Percentiles rank a stretch among this genome's conserved stretches.
These are phyloP conservation scores for Penicillium decumbens DNA, from an alignment of 2,329 filamentous ascomycete species.

Conservation along the genomic window DNA sequence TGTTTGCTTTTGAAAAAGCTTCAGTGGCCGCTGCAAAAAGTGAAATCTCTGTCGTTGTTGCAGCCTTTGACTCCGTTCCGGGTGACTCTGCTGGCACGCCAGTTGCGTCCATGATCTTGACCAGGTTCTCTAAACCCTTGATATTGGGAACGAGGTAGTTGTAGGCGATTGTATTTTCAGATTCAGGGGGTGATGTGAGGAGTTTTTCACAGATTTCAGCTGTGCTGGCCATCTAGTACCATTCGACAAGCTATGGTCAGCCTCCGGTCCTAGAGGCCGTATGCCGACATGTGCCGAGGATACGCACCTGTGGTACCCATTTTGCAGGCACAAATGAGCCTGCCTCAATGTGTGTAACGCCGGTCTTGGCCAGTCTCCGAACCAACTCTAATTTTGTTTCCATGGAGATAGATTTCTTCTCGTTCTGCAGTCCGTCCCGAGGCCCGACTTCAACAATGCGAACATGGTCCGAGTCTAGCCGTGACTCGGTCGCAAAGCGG, in stretches of 20 bases:
- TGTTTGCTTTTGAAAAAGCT: constrained; percentile 61
- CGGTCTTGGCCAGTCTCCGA: constrained; percentile 44
- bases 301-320: constrained; percentile 51
- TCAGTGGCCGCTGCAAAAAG: constrained; percentile 64
- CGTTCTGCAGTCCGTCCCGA: constrained; percentile 52
- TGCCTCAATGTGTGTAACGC: constrained; percentile 49
- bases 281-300: constrained; percentile 2
- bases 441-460: constrained; percentile 53
- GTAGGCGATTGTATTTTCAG: constrained; percentile 54
- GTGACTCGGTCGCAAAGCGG: constrained; percentile 38
- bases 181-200: constrained; percentile 48
- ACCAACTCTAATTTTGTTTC: constrained; percentile 50
- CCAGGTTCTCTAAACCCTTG: constrained; percentile 57
- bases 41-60: constrained; percentile 52
- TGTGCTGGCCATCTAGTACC: constrained; percentile 58
- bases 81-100: constrained; percentile 31
- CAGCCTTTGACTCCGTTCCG: constrained; percentile 25
- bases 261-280: not conserved
- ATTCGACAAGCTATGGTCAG: not conserved
- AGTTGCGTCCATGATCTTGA: constrained; percentile 49
- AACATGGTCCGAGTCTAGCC: constrained; percentile 46
- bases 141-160: constrained; percentile 63
- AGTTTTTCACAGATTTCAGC: constrained; percentile 56
- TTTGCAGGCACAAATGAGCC: constrained; percentile 53
- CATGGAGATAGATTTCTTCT: constrained; percentile 47